A percentile compares a stretch with the other conserved stretches of the same genome.
Evolutionary conservation across 2,329 filamentous ascomycete species (phyloP).

Genomic region (Verticillium zaregamsianum): DNA sequence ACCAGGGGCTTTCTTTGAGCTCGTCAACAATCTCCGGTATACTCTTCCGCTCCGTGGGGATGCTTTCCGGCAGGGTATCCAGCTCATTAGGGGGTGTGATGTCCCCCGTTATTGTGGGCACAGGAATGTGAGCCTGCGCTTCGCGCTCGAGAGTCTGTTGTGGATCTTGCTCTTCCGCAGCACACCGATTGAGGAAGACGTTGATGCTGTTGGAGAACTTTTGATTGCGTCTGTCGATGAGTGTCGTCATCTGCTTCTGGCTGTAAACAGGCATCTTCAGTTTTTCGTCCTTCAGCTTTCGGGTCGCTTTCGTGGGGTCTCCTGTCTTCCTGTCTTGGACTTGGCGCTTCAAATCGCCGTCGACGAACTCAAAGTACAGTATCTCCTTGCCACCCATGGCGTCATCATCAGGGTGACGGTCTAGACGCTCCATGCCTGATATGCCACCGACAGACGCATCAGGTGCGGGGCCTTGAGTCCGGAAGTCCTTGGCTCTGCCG

Average conservation of each 20-base stretch:
- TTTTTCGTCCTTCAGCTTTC: constrained; percentile 70
- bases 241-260: constrained; percentile 82
- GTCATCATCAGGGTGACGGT: constrained; percentile 21
- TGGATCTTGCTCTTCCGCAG: constrained; percentile 60
- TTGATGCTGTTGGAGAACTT: constrained; percentile 79
- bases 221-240: constrained; percentile 85
- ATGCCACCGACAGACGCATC: constrained; percentile 55
- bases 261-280: constrained; percentile 90
- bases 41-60: constrained; percentile 74
- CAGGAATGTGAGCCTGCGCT: constrained; percentile 58
- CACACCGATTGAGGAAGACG: constrained; percentile 71
- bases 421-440: constrained; percentile 43
- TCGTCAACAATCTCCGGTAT: constrained; percentile 84
- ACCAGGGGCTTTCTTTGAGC: constrained; percentile 80
- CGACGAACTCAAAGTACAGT: constrained; percentile 86
- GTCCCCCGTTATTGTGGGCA: constrained; percentile 41
- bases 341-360: constrained; percentile 83
- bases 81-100: constrained; percentile 23
- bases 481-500: constrained; percentile 45
- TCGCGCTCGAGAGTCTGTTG: constrained; percentile 59
- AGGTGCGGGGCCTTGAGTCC: constrained; percentile 43
- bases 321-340: constrained; percentile 69
- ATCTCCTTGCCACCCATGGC: constrained; percentile 56
- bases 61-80: constrained; percentile 58
- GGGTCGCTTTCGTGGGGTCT: constrained; percentile 62